Evolutionary conservation across 1,284 basidiomycete genomes (phyloP).

Genomic region (Phellinidium pouzarii): DNA sequence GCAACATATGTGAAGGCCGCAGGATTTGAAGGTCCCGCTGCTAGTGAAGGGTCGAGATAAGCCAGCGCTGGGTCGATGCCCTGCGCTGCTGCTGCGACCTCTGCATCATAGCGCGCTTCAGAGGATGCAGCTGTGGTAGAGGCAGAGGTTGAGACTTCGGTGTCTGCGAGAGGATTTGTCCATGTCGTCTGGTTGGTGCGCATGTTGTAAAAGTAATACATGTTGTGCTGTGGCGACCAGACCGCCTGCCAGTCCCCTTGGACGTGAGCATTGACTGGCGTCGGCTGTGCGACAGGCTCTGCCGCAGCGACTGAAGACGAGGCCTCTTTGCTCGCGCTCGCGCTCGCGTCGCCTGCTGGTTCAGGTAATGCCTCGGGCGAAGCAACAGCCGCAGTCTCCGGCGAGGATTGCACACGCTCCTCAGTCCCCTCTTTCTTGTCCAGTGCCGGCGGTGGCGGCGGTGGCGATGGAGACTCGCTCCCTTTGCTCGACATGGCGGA

Average conservation of each 20-base stretch:
- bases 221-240: slow-evolving; percentile 72
- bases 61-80: slow-evolving; percentile 85
- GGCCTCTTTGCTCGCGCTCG: slow-evolving; percentile 8
- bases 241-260: slow-evolving; percentile 75
- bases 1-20: slow-evolving; percentile 52
- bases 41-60: slow-evolving; percentile 70
- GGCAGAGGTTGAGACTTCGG: slow-evolving; percentile 24
- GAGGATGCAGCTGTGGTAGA: slow-evolving; percentile 18
- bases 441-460: background rate
- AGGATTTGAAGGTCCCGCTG: slow-evolving; percentile 36
- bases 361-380: slow-evolving; percentile 1
- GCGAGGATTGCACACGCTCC: background rate
- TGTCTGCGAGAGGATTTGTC: slow-evolving; percentile 63
- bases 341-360: background rate
- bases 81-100: slow-evolving; percentile 59
- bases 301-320: slow-evolving; percentile 15
- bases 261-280: slow-evolving; percentile 22
- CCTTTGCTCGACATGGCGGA: slow-evolving; percentile 14
- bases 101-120: slow-evolving; percentile 38
- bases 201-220: slow-evolving; percentile 87
- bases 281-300: slow-evolving; percentile 13
- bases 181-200: slow-evolving; percentile 81
- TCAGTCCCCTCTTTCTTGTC: background rate
- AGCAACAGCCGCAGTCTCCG: slow-evolving; percentile 4
- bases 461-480: slow-evolving; percentile 4